phyloP scores from a whole-genome alignment of 805 yeast species.

The Metschnikowia santaceciliae region DNA sequence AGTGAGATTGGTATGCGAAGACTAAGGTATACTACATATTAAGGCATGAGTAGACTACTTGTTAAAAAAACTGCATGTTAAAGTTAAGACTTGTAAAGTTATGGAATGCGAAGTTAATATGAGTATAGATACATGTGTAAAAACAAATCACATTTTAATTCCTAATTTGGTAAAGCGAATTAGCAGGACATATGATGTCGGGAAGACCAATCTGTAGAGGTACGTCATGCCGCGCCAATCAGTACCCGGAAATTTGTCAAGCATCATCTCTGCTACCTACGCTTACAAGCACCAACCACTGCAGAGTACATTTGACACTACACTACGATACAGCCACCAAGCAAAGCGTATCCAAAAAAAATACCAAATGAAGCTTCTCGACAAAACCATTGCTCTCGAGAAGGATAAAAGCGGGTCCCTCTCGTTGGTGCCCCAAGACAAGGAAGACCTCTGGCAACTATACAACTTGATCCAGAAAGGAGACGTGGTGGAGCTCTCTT shows the following conservation, averaged over 20 bases:
- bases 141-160: no score
- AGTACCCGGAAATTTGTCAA: background rate
- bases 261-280: background rate
- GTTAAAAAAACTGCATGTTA: no score
- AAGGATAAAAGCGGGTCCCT: conserved; percentile 64
- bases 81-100: no score
- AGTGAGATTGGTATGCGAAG: background rate
- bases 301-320: background rate
- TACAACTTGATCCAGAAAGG: conserved; percentile 76
- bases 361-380: conserved; percentile 16
- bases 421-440: conserved; percentile 74
- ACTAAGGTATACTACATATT: no score
- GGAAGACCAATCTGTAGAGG: background rate
- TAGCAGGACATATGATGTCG: no score
- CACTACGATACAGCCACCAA: background rate
- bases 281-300: no score
- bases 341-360: background rate
- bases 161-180: no score
- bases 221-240: conserved; percentile 5
- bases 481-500: conserved; percentile 68
- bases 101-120: no score
- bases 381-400: conserved; percentile 19
- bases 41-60: no score
- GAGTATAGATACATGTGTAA: no score
- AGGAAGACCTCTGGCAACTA: conserved; percentile 86